These are phyloP conservation scores for Cyclostephanos invisitatus DNA, from an alignment of 108 stramenopile species.

Conservation along the genomic window DNA sequence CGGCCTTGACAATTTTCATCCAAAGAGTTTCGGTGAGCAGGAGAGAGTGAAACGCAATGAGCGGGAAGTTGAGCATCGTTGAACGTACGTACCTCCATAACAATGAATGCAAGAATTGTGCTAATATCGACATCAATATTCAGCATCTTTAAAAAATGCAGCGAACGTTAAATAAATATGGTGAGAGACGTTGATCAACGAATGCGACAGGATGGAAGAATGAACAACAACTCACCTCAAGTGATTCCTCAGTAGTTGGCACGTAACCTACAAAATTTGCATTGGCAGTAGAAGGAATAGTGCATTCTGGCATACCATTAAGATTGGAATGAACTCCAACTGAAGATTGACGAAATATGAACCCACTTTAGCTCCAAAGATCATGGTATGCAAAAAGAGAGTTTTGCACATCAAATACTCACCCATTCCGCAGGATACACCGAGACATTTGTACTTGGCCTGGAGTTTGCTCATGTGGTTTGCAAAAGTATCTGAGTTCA, in stretches of 20 bases:
- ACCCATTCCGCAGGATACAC: conserved; percentile 31
- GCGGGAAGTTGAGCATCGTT: neutral
- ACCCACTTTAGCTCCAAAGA: neutral
- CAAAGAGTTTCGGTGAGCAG: neutral
- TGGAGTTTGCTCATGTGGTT: conserved; percentile 20
- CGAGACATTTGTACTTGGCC: conserved; percentile 39
- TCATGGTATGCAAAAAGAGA: neutral
- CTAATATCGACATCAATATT: conserved; percentile 50
- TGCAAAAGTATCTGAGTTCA: conserved; percentile 16
- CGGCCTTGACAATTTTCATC: conserved; percentile 16
- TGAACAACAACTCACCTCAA: conserved; percentile 6
- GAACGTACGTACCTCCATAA: conserved; percentile 42
- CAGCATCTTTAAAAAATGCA: conserved; percentile 4
- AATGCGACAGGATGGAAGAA: neutral
- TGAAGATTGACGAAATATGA: neutral
- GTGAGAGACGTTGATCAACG: neutral
- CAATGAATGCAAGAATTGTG: conserved; percentile 36
- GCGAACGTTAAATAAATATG: neutral
- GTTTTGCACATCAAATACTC: no score
- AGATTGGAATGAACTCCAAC: neutral
- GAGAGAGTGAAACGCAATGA: neutral
- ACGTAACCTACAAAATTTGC: conserved; percentile 30
- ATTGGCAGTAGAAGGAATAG: conserved; percentile 3
- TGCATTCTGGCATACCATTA: conserved; percentile 8
- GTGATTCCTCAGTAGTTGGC: conserved; percentile 25